Conservation (phyloP, 805 yeast species). For the Yarrowia osloensis region DNA sequence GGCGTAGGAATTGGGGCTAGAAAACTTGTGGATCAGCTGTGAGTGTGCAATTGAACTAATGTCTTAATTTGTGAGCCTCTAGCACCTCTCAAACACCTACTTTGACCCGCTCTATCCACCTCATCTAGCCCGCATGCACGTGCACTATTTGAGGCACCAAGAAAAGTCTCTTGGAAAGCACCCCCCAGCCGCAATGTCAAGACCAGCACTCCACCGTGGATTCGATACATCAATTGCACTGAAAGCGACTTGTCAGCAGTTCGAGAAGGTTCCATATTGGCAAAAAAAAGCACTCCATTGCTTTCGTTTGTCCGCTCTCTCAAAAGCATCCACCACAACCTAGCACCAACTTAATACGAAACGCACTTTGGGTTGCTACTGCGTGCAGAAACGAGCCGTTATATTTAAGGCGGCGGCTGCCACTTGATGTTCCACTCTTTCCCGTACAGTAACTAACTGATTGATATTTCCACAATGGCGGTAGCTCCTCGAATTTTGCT, state of each 20-base stretch:
- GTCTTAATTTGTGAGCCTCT: background rate
- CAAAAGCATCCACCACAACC: slow-evolving; percentile 19
- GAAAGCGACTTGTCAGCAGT: background rate
- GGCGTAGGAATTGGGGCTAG: background rate
- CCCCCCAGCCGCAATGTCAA: background rate
- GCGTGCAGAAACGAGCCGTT: background rate
- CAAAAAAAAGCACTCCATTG: slow-evolving; percentile 16
- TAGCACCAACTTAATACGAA: slow-evolving; percentile 17
- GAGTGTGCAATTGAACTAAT: background rate
- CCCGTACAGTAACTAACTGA: background rate
- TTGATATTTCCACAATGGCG: slow-evolving; percentile 19
- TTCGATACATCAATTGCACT: background rate
- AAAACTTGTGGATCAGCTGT: background rate
- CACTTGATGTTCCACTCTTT: slow-evolving; percentile 1
- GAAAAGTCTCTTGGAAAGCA: background rate
- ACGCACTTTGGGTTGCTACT: slow-evolving; percentile 29
- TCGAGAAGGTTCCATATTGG: slow-evolving; percentile 2
- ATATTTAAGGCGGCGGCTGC: slow-evolving; percentile 11
- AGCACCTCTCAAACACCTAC: background rate
- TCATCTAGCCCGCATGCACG: slow-evolving; percentile 26
- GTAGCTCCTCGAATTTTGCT: slow-evolving; percentile 28
- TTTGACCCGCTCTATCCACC: background rate
- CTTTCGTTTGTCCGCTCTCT: background rate
- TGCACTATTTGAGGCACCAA: slow-evolving; percentile 21
- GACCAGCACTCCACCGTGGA: too few species aligned